phyloP scores from a whole-genome alignment of 148 eudicot species.

The Bassia scoparia region DNA sequence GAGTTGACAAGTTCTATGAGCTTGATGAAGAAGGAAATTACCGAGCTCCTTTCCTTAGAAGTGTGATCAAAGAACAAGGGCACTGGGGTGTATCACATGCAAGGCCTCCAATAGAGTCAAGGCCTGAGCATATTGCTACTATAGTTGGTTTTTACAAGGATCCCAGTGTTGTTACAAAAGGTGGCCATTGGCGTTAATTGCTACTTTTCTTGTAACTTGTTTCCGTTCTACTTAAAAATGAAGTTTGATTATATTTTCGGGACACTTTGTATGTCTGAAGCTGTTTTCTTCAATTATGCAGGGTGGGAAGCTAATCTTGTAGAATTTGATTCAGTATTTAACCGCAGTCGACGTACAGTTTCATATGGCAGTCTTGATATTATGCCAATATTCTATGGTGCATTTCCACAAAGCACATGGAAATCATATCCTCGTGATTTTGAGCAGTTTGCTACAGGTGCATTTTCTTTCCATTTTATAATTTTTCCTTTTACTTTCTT shows the following conservation, averaged over 20 bases:
- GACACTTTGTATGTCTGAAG: too few relatives aligned
- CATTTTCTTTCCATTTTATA: background rate
- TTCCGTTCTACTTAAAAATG: too few relatives aligned
- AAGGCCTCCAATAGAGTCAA: conserved; percentile 96
- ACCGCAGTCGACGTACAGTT: conserved; percentile 74
- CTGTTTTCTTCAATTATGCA: conserved; percentile 24
- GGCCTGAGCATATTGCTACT: conserved; percentile 96
- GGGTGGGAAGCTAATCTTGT: conserved; percentile 99
- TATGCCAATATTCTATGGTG: conserved; percentile 87
- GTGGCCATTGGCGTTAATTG: conserved; percentile 23
- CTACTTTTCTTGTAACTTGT: background rate
- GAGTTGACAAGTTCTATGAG: conserved; percentile 95
- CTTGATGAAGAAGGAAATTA: conserved; percentile 73
- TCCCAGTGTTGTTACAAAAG: conserved; percentile 99
- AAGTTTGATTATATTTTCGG: background rate
- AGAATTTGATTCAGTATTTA: conserved; percentile 95
- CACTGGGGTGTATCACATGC: conserved; percentile 99
- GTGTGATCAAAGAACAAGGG: conserved; percentile 69
- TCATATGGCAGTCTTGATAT: conserved; percentile 95
- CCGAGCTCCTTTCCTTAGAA: conserved; percentile 90
- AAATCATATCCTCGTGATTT: conserved; percentile 81
- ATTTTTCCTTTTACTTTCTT: background rate
- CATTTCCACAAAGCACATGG: conserved; percentile 88
- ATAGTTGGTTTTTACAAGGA: conserved; percentile 98
- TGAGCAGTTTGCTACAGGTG: conserved; percentile 97